Evolutionary conservation across 1,284 basidiomycete species (phyloP).

Genomic region (Vanrija pseudolonga): DNA sequence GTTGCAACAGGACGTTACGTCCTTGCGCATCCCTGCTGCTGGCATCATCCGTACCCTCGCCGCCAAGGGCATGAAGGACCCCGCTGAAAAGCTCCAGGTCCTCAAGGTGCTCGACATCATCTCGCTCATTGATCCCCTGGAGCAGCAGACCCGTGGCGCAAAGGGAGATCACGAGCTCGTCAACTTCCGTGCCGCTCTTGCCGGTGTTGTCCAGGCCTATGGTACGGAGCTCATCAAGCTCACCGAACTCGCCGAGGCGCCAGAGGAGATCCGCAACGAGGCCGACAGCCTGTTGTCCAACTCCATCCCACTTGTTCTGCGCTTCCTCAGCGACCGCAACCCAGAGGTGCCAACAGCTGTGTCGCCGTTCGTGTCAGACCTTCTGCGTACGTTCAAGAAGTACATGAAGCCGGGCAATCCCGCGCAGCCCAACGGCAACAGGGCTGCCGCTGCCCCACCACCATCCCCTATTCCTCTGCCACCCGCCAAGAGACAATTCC

Average conservation of each 20-base stretch:
- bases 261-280: slow-evolving; percentile 62
- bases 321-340: slow-evolving; percentile 83
- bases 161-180: slow-evolving; percentile 70
- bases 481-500: slow-evolving; percentile 69
- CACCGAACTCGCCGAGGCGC: slow-evolving; percentile 55
- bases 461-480: slow-evolving; percentile 51
- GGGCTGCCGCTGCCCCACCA: slow-evolving; percentile 9
- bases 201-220: slow-evolving; percentile 75
- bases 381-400: slow-evolving; percentile 58
- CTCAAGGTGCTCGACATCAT: slow-evolving; percentile 84
- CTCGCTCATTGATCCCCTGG: slow-evolving; percentile 72
- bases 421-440: slow-evolving; percentile 15
- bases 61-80: slow-evolving; percentile 88
- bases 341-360: slow-evolving; percentile 82
- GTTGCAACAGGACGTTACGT: slow-evolving; percentile 66
- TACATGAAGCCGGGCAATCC: slow-evolving; percentile 14
- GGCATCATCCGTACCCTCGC: slow-evolving; percentile 77
- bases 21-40: slow-evolving; percentile 76
- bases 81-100: slow-evolving; percentile 83
- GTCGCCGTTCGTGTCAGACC: slow-evolving; percentile 70
- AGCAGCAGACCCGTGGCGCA: slow-evolving; percentile 67
- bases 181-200: slow-evolving; percentile 83
- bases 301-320: slow-evolving; percentile 75
- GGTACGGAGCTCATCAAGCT: slow-evolving; percentile 84
- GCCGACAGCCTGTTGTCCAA: slow-evolving; percentile 66